Evolutionary conservation across 2,329 filamentous ascomycete genomes (phyloP), one percentile per base, ranked within the genome.

Genomic region (Microascus cirrosus): DNA sequence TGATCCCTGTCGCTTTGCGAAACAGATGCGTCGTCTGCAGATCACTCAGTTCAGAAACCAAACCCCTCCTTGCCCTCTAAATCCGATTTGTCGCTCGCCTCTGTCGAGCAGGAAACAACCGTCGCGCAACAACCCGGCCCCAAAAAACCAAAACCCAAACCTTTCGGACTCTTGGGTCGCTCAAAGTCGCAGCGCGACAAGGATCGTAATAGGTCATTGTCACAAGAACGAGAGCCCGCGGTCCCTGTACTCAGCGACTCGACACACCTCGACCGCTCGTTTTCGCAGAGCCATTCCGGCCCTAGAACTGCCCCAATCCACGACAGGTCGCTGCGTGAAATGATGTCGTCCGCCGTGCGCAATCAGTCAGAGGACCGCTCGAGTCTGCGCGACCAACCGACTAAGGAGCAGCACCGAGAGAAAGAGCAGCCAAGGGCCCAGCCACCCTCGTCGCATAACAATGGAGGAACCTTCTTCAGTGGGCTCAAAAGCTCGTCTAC

Each of bases 351-450:
- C 34, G 77, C 78, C 25, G 70, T 78, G 58, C 81, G 89, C 61
- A 90, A 88, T 63, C 84, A 86, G 63, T 91, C 89, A 3, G 83
- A 84, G 61, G 90, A 95, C 68, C 83, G 89, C 63, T 70, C 75
- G 20, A 67, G 71, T 18, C 65, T 70, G 24, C 72, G 78, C 60
- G 78, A 82, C 53, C 67, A 68, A 13, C 64, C 65, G 28, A 72
- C 72, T 60, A 75, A 73, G 65, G 76, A 77, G 45, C 67, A 65
- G 24, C 71, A 73, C 53, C 72, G 72, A 55, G 79, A 80, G 57
- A 78, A 71, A 66, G 73, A 80, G 70, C 69, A 70, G 69, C 71
- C 56, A 58, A 77, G 72, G 66, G 73, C 69, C 62, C 81, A 76
- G 64, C 77, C 74, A 32, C 78, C 80, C 1, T 81, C 83, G 0